phyloP scores from a whole-genome alignment of 148 eudicot genomes.

The Talinum fruticosum region DNA sequence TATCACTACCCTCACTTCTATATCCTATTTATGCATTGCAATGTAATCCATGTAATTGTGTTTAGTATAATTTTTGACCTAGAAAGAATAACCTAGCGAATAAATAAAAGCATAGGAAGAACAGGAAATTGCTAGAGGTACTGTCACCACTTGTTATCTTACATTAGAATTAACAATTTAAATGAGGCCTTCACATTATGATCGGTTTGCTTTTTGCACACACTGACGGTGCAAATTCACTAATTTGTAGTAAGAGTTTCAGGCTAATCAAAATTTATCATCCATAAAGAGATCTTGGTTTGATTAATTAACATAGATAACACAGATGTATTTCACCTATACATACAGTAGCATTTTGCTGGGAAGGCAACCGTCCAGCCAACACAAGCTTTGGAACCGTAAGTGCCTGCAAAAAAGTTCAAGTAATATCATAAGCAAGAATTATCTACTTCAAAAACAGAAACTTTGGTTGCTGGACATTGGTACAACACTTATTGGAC shows the following conservation, averaged over 20 bases:
- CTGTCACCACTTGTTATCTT: too few relatives aligned
- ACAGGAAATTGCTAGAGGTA: not conserved
- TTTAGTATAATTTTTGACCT: not conserved
- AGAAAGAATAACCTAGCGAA: not conserved
- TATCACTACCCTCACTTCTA: not conserved
- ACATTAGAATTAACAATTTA: too few relatives aligned
- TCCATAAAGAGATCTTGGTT: not conserved
- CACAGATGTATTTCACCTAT: not conserved
- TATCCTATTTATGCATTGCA: not conserved
- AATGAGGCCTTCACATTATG: not conserved
- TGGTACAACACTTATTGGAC: not conserved
- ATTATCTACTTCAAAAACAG: not conserved
- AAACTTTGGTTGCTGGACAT: not conserved
- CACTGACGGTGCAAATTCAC: not conserved
- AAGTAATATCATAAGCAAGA: constrained; percentile 16
- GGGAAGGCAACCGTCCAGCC: constrained; percentile 96
- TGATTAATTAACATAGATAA: not conserved
- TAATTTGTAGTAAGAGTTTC: not conserved
- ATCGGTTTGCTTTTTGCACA: not conserved
- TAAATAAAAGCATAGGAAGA: not conserved
- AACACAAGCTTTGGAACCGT: constrained; percentile 87
- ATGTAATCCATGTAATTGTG: not conserved
- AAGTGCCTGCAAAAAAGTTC: constrained; percentile 59
- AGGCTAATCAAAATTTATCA: not conserved
- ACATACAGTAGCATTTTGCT: constrained; percentile 93